phyloP scores from a whole-genome alignment of 441 rosid genomes.

The Manihot esculenta region DNA sequence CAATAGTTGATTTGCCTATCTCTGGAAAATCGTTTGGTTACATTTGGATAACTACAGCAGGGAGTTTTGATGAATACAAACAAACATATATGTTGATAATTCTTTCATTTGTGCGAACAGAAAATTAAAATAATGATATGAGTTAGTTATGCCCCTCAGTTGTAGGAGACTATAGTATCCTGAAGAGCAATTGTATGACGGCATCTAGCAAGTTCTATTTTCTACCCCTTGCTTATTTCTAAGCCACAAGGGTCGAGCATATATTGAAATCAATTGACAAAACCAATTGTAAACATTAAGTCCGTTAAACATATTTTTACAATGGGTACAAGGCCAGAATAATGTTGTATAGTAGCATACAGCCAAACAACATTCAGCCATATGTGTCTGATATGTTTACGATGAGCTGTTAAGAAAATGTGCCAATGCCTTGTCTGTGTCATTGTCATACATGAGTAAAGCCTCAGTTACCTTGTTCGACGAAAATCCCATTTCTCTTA shows the following conservation, averaged over 20 bases:
- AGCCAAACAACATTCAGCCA: constrained; percentile 7
- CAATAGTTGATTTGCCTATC: too few species aligned
- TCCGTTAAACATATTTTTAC: neutral
- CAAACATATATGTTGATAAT: constrained; percentile 4
- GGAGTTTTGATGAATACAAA: too few species aligned
- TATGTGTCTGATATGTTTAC: constrained; percentile 25
- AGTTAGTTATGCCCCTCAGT: neutral
- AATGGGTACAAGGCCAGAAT: neutral
- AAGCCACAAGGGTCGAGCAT: too few species aligned
- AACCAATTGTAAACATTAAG: neutral
- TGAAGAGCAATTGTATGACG: neutral
- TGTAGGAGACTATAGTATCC: too few species aligned
- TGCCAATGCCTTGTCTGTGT: constrained; percentile 75
- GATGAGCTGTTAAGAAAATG: constrained; percentile 58
- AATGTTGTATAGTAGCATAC: neutral
- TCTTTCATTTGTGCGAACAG: constrained; percentile 18
- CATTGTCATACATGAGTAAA: constrained; percentile 62
- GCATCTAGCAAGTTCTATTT: too few species aligned
- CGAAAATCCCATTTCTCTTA: constrained; percentile 86
- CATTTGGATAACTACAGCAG: too few species aligned
- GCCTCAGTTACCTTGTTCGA: constrained; percentile 64
- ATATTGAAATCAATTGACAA: too few species aligned
- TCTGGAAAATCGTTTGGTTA: too few species aligned
- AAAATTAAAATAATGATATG: neutral
- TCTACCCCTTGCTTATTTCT: too few species aligned